These are phyloP conservation scores for Candida mattraensis DNA, from an alignment of 805 yeast species.

Conservation along the genomic window DNA sequence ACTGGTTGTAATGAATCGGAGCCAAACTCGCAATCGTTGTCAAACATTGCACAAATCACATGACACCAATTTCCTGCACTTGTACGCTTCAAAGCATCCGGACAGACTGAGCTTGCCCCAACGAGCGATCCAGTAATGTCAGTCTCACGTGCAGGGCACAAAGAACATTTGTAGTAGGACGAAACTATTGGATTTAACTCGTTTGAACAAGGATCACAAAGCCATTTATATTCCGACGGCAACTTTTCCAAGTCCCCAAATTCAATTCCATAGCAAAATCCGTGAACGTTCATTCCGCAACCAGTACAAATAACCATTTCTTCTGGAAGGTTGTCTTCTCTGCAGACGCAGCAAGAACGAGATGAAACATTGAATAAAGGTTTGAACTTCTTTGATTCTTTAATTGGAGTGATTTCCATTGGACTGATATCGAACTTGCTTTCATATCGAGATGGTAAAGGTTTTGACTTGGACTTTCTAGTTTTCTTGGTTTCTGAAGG, in stretches of 20 bases:
- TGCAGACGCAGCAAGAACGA: constrained; percentile 60
- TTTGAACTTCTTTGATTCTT: constrained; percentile 1
- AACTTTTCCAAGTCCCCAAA: constrained; percentile 9
- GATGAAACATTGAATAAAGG: constrained; percentile 27
- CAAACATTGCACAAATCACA: constrained; percentile 64
- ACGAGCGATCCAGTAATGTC: constrained; percentile 45
- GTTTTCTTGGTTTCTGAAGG: constrained; percentile 8
- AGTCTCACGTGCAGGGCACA: constrained; percentile 60
- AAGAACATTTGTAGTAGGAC: constrained; percentile 57
- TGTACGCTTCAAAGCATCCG: constrained; percentile 74
- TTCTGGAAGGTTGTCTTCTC: constrained; percentile 32
- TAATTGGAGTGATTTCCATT: constrained; percentile 9
- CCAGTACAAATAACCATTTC: constrained; percentile 54
- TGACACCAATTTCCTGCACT: constrained; percentile 75
- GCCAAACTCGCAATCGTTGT: constrained; percentile 44
- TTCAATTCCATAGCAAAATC: constrained; percentile 62
- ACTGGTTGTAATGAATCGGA: constrained; percentile 46
- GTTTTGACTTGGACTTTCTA: constrained; percentile 1
- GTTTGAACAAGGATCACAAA: constrained; percentile 78
- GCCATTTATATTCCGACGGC: constrained; percentile 52
- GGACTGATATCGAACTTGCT: constrained; percentile 29
- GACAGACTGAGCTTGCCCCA: constrained; percentile 42
- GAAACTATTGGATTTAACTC: constrained; percentile 59
- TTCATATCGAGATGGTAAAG: constrained; percentile 19
- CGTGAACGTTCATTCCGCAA: constrained; percentile 73